Conservation (phyloP, 2,329 filamentous ascomycete species). For the Colletotrichum siamense region DNA sequence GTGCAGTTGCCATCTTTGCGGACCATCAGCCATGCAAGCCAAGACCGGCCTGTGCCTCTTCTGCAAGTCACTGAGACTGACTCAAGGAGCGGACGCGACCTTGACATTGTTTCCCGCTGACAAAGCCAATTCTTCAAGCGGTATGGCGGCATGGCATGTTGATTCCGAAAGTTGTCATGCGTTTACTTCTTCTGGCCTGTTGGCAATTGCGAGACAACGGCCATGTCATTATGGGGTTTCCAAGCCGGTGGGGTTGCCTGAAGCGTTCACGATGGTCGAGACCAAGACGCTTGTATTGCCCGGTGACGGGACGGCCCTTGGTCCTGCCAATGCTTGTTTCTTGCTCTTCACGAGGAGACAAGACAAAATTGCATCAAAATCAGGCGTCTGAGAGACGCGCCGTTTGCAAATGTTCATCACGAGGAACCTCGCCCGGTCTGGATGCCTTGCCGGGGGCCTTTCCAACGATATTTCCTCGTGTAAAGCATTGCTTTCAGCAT, state of each 20-base stretch:
- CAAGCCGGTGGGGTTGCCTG: background rate
- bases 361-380: conserved; percentile 3
- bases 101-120: background rate
- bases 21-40: background rate
- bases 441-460: background rate
- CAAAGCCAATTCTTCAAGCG: background rate
- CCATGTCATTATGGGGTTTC: background rate
- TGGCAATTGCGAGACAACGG: background rate
- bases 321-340: background rate
- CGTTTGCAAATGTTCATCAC: background rate
- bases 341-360: background rate
- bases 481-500: background rate
- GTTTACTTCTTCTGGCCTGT: background rate
- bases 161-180: background rate
- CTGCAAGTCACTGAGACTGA: background rate
- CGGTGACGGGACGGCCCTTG: background rate
- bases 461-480: background rate
- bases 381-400: background rate
- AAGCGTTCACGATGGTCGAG: background rate
- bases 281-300: background rate
- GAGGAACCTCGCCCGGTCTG: background rate
- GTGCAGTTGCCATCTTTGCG: background rate
- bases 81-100: background rate
- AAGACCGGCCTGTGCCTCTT: background rate
- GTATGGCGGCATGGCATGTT: background rate